Evolutionary conservation across 306 rosid species (phyloP), one percentile per base, ranked within the genome.

Genomic region (Medicago arabica): DNA sequence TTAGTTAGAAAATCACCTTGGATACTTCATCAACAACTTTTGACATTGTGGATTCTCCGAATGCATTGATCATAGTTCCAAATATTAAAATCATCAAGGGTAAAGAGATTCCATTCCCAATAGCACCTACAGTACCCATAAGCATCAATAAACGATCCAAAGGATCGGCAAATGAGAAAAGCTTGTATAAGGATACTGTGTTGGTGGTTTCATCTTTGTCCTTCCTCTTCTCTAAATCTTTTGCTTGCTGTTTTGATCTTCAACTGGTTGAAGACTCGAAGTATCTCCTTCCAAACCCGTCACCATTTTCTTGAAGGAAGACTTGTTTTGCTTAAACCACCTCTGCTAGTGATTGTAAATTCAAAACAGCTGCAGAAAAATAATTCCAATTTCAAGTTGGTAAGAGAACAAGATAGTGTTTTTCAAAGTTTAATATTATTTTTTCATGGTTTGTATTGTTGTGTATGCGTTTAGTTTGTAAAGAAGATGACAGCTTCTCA

Each of bases 141-240:
- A 82, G 39, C 94, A 94, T 91, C 84, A 89, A 69, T 13, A 87
- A 38, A 78, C 50, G 71, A 78, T 94, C 98, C 50, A 82, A 19
- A 23, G 86, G 70, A 75, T 94, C 97, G 9, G 97, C 96, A 69
- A 91, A 91, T 39, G 96, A 80, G 89, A 91, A 93, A 64, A 91
- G 97, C 87, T 85, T 93, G 91, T 86, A 78, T 8, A 80, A 83
- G 17, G 97, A 89, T 50, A 93, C 89, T 64, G 86, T 66, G 2
- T 81, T 84, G 57, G 31, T 39, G 50, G 54, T 59, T 70, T 82
- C 83, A 36, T 81, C 76, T 65, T 76, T 85, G 62, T 46, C 58
- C 78, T 74, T 83, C 12, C 50, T 85, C 40, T 73, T 79, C 39
- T 83, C 71, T 79, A 80, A 74, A 51, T 81, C n/a, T n/a, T 84